These are phyloP conservation scores for Xerocomus cyaneibrunnescens DNA, from an alignment of 1,284 basidiomycete genomes.

Conservation along the genomic window DNA sequence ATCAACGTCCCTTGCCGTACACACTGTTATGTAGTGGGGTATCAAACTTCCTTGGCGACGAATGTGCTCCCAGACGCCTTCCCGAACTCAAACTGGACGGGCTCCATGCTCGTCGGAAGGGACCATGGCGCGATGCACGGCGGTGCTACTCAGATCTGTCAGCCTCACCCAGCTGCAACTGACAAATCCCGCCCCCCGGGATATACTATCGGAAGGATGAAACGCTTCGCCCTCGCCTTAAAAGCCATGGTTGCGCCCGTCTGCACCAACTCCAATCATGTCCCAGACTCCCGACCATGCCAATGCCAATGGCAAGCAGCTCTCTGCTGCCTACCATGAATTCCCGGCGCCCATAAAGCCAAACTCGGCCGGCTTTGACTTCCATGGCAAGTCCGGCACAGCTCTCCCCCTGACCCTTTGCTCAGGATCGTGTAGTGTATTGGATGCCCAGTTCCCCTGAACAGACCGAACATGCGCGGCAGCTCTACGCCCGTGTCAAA, in stretches of 20 bases:
- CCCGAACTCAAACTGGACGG: too few species aligned
- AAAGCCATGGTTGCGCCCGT: not conserved
- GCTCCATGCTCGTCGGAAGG: too few species aligned
- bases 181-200: not conserved
- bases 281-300: not conserved
- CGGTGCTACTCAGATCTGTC: too few species aligned
- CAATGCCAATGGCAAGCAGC: not conserved
- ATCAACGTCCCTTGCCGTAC: too few species aligned
- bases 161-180: too few species aligned
- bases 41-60: too few species aligned
- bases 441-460: slow-evolving; percentile 50
- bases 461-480: slow-evolving; percentile 52
- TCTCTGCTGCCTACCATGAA: slow-evolving; percentile 49
- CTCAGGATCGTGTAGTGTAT: slow-evolving; percentile 48
- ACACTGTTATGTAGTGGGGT: too few species aligned
- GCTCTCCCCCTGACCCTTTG: not conserved
- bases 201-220: not conserved
- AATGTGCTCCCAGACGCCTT: too few species aligned
- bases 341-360: slow-evolving; percentile 55
- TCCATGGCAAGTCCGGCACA: slow-evolving; percentile 50
- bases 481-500: slow-evolving; percentile 62
- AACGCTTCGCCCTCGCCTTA: not conserved
- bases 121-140: too few species aligned
- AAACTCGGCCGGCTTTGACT: slow-evolving; percentile 58
- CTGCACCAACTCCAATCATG: not conserved